Evolutionary conservation across 1,284 basidiomycete species (phyloP), one percentile per base, ranked within the genome.

Genomic region (Exsudoporus floridanus): DNA sequence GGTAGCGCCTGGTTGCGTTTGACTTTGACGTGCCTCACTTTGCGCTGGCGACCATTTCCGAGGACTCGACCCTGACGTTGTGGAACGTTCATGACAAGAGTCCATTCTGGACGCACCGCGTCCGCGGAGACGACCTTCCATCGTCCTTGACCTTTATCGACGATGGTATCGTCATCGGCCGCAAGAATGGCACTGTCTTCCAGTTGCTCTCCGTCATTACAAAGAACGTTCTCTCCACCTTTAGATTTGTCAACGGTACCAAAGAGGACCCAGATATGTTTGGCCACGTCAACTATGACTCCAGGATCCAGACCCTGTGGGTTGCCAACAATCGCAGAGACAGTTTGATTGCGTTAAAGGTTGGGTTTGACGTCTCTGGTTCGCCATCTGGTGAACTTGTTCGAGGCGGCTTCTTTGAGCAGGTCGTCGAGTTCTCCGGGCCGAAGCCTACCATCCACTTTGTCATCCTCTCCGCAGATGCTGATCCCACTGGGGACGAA

Each of bases 371-470:
- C 47, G 70, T 78, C 36, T 77, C 79, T 30, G 76, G 77, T 39
- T 73, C 79, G 28, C 69, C 75, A 9, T 73, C 74, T 7, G 79
- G 81, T 19, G 84, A 88, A 52, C 84, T 88, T 44, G 71, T 75
- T 21, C 73, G 77, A 28, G 76, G 81, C 49, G 80, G 80, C 13
- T 83, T 80, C 64, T 86, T 92, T 52, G 87, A 90, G 51, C 89
- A 90, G 66, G 77, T 89, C 46, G 78, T 86, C 59, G 90, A 92
- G 72, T 92, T 92, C 67, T 74, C 75, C 30, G 88, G 88, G 30
- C 86, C 86, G n/a, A 90, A 89, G 64, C 80, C 88, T 7, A 88
- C 89, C 2, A 90, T 92, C 51, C 88, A 91, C 67, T 90, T 92
- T 65, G 88, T 90, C 59, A 88, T 92, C 53, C 77, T 92, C 30